phyloP scores from a whole-genome alignment of 1,284 basidiomycete species.

The Amylostereum areolatum region DNA sequence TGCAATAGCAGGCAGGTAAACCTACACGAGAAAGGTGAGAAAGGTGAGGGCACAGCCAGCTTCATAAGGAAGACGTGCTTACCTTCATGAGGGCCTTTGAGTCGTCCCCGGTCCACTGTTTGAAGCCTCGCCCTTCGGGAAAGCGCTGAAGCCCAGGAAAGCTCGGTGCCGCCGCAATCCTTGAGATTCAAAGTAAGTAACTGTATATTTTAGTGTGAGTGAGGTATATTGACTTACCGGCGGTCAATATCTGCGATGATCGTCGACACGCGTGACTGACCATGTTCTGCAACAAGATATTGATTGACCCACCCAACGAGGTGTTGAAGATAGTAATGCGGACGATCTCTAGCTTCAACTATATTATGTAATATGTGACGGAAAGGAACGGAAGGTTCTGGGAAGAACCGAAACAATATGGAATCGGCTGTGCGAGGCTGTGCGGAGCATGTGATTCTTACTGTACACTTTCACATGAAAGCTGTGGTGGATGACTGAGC shows the following conservation, averaged over 20 bases:
- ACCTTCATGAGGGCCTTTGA: constrained; percentile 11
- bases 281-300: constrained; percentile 18
- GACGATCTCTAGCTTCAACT: no score
- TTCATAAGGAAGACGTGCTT: background rate
- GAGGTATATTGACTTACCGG: constrained; percentile 13
- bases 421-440: no score
- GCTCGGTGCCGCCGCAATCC: constrained; percentile 9
- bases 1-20: constrained; percentile 16
- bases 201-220: background rate
- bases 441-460: no score
- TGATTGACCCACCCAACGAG: constrained; percentile 28
- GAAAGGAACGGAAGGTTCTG: no score
- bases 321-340: no score
- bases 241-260: constrained; percentile 28
- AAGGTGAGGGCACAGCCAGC: background rate
- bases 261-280: constrained; percentile 8
- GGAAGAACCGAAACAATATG: no score
- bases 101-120: constrained; percentile 15
- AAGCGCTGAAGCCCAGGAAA: constrained; percentile 12
- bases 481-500: no score
- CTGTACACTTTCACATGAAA: no score
- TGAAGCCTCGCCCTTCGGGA: constrained; percentile 11
- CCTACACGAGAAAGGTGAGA: constrained; percentile 10
- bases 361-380: no score
- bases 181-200: background rate